Evolutionary conservation across 345 rosid genomes (phyloP), one percentile per base, ranked within the genome.

Genomic region (Pseudoturritis turrita): DNA sequence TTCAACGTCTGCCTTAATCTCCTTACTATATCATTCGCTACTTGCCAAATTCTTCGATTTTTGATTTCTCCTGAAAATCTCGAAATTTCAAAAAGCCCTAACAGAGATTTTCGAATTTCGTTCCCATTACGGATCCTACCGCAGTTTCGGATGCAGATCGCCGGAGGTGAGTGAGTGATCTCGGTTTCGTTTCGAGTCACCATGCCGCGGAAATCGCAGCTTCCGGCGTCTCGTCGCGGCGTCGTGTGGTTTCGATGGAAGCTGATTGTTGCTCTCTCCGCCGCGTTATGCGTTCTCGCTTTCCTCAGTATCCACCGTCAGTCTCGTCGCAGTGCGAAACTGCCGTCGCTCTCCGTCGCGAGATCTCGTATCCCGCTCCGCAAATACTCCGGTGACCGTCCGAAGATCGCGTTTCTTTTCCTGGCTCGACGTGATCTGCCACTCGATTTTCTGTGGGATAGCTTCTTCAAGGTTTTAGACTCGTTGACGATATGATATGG

Each of bases 391-490:
- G 85, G 85, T 6, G 84, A 81, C 6, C 79, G 63, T n/a, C 86
- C 90, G 6, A 91, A 89, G 81, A 65, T 86, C 75, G 88, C 89
- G 25, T 86, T 88, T 52, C 83, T 88, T 57, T 85, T 84, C 81
- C 83, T 90, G 4, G 77, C 76, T 41, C 85, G 90, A 33, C 78
- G 77, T 19, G 75, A 83, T 51, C 77, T 91, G 21, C 96, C 95
- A 3, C 86, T 82, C 6, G 91, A 83, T 77, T 89, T 86, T 65
- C 88, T 90, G 0, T 90, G 97, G 97, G 87, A 74, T 10, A 63
- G 71, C 65, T 90, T 88, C 84, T 86, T 88, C 77, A 83, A 88
- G 90, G 96, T 90, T 11, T 4, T 1, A 6, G 40, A 33, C 11
- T 67, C 33, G 7, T 21, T 9, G 8, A 19, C 23, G 25, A n/a